Evolutionary conservation across 2,329 filamentous ascomycete genomes (phyloP).

Genomic region (Exophiala oligosperma): DNA sequence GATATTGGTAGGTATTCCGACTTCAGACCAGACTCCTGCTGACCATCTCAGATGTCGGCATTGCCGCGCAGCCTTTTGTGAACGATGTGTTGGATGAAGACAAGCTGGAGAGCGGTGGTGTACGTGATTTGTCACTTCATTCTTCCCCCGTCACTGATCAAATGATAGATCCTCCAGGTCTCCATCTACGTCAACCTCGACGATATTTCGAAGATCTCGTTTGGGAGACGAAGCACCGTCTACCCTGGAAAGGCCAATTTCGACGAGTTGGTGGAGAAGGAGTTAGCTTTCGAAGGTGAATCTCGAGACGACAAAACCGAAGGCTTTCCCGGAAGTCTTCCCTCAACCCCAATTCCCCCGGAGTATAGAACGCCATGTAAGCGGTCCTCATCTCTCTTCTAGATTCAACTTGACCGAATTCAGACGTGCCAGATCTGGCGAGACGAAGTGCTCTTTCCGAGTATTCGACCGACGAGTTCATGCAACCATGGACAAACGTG

Average conservation of each 20-base stretch:
- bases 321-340: not conserved
- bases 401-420: not conserved
- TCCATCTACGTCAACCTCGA: not conserved
- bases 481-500: not conserved
- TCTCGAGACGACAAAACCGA: not conserved
- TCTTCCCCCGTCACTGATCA: not conserved
- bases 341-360: not conserved
- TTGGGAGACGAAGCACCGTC: not conserved
- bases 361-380: not conserved
- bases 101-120: constrained; percentile 1
- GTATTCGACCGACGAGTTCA: not conserved
- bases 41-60: not conserved
- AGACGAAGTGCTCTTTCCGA: not conserved
- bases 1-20: constrained; percentile 27
- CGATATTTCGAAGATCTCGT: not conserved
- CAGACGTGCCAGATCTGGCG: not conserved
- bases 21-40: not conserved
- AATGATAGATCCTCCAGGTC: not conserved
- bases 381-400: not conserved
- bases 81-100: constrained; percentile 1
- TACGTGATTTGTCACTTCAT: not conserved
- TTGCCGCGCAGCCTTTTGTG: constrained; percentile 2
- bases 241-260: not conserved
- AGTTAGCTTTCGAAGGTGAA: not conserved
- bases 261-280: not conserved